Evolutionary conservation across 441 rosid species (phyloP).

Genomic region (Arabidopsis lyrata): DNA sequence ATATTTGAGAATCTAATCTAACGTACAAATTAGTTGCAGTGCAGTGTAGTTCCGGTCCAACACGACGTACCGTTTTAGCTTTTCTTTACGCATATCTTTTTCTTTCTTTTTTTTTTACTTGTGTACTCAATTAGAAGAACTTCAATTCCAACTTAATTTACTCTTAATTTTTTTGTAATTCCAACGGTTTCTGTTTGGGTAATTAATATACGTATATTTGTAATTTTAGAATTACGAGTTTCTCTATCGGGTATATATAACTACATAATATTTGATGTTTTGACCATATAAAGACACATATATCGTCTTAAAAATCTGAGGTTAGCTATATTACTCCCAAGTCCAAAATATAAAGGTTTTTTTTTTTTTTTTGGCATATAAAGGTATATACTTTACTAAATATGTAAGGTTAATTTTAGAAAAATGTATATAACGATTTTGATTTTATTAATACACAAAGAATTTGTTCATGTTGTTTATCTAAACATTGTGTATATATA

Average conservation of each 20-base stretch:
- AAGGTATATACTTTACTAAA: no score
- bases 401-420: no score
- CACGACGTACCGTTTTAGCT: slow-evolving; percentile 26
- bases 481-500: no score
- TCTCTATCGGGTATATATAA: neutral
- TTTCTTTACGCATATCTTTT: neutral
- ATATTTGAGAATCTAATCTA: slow-evolving; percentile 26
- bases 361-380: no score
- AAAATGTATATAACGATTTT: no score
- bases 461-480: no score
- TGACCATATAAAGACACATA: neutral
- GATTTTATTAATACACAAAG: no score
- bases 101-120: neutral
- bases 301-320: neutral
- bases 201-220: neutral
- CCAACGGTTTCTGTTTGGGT: neutral
- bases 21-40: slow-evolving; percentile 37
- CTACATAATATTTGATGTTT: neutral
- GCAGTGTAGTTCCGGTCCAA: slow-evolving; percentile 12
- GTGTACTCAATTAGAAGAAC: neutral
- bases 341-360: neutral
- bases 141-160: slow-evolving; percentile 9
- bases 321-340: neutral
- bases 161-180: slow-evolving; percentile 2
- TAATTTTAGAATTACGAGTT: neutral